A percentile compares a stretch with the other conserved stretches of the same genome.
These are phyloP conservation scores for Mortierella sp. DNA, from an alignment of 371 early-diverging fungal species.

Conservation along the genomic window DNA sequence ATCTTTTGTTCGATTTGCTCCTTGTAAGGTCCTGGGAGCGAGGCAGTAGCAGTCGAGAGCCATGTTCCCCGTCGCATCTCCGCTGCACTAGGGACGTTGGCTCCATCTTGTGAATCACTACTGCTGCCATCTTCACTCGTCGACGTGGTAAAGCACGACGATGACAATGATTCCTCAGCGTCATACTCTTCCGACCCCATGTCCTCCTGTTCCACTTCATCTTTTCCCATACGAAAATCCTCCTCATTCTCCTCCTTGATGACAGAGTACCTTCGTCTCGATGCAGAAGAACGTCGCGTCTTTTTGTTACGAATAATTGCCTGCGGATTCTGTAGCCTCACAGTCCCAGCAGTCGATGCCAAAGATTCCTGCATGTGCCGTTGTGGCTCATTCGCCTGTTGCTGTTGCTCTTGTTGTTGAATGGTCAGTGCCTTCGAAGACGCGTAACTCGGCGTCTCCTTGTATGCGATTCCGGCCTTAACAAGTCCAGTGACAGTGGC, in stretches of 20 bases:
- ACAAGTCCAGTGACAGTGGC: constrained; percentile 64
- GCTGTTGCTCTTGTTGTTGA: constrained; percentile 3
- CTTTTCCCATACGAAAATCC: neutral
- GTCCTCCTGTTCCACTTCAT: neutral
- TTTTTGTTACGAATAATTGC: constrained; percentile 5
- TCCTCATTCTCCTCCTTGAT: constrained; percentile 34
- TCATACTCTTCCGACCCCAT: neutral
- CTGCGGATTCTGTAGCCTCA: constrained; percentile 22
- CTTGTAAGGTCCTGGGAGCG: neutral
- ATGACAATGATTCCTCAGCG: constrained; percentile 17
- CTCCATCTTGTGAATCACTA: neutral
- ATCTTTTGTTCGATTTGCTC: neutral
- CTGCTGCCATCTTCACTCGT: constrained; percentile 1
- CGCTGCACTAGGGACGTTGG: neutral
- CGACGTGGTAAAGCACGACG: constrained; percentile 25
- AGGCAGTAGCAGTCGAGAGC: neutral
- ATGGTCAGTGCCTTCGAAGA: constrained; percentile 1
- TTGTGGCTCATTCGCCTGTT: neutral
- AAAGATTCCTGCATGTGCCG: neutral
- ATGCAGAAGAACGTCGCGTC: neutral
- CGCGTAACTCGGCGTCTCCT: constrained; percentile 63
- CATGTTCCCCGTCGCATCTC: neutral
- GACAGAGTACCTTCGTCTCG: constrained; percentile 22
- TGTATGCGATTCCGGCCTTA: constrained; percentile 71
- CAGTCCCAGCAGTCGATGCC: neutral